A percentile compares a stretch with the other conserved stretches of the same genome.
Conservation (phyloP, 2,329 filamentous ascomycete genomes). For the Pseudogymnoascus sp. region DNA sequence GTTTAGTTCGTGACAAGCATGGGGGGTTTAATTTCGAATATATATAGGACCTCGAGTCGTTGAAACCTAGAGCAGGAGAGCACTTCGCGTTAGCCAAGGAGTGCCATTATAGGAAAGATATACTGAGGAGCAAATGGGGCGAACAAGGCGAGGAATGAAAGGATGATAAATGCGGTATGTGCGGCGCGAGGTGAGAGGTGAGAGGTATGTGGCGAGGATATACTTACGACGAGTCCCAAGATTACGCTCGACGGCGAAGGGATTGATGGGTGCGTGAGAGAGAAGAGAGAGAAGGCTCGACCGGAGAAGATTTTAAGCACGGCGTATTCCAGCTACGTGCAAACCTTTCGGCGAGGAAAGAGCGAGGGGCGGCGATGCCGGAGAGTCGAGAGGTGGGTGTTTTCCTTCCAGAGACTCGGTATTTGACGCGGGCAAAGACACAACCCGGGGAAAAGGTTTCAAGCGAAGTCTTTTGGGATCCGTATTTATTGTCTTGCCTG, state of each 20-base stretch:
- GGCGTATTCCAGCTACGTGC: slow-evolving; percentile 27
- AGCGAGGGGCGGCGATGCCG: slow-evolving; percentile 11
- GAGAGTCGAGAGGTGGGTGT: not conserved
- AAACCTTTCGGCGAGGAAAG: slow-evolving; percentile 15
- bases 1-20: slow-evolving; percentile 20
- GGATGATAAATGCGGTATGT: not conserved
- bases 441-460: slow-evolving; percentile 19
- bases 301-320: slow-evolving; percentile 18
- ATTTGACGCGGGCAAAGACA: slow-evolving; percentile 12
- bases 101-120: slow-evolving; percentile 3
- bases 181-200: not conserved
- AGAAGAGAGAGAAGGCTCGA: slow-evolving; percentile 5
- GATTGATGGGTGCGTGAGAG: slow-evolving; percentile 3
- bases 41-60: slow-evolving; percentile 19
- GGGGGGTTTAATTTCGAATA: slow-evolving; percentile 15
- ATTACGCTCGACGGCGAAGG: not conserved
- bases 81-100: slow-evolving; percentile 7
- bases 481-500: slow-evolving; percentile 21
- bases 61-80: slow-evolving; percentile 18
- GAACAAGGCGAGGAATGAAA: slow-evolving; percentile 1
- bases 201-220: slow-evolving; percentile 6
- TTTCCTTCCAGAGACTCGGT: not conserved
- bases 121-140: not conserved
- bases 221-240: slow-evolving; percentile 8
- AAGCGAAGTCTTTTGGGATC: slow-evolving; percentile 22